Evolutionary conservation across 805 yeast genomes (phyloP), one percentile per base, ranked within the genome.

Genomic region (Henningerozyma blattae): DNA sequence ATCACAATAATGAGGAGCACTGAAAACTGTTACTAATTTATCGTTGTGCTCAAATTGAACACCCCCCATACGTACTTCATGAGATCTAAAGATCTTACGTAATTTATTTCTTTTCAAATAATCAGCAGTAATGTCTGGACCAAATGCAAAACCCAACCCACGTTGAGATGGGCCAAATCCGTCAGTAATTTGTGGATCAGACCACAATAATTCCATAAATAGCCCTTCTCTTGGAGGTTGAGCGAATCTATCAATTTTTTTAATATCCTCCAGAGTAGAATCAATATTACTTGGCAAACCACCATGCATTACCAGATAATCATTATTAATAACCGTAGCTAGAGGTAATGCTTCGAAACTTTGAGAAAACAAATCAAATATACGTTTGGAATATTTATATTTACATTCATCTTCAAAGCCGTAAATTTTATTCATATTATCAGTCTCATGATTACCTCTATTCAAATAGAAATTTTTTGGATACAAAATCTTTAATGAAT

Each of bases 1-100:
- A 54, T 91, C 99, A 62, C 97, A 89, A 58, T 89, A 89, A 56
- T 91, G 89, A 24, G 99, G 99, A 1, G 99, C 99, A 57, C 93
- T 78, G 58, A 91, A 91, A n/a, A 91, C 94, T 1, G 99, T 91
- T 34, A 86, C 73, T 33, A 91, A 70, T 43, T 75, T 68, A 10
- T 93, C 94, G 38, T 80, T 68, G 50, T 91, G 99, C 52, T 89
- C 96, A 30, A 67, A 67, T 43, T 84, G 85, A 38, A 79, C 85
- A 31, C 99, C 99, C 5, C 70, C 78, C 81, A 81, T 79, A 52
- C 97, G 70, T 6, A 89, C 95, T 59, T 91, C 98, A 52, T 91
- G 99, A 3, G 96, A 85, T 48, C 99, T 70, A 47, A 91, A 79
- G 27, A 91, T 72, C 36, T 83, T 87, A 47, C 77, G 70, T 40